A percentile compares a stretch with the other conserved stretches of the same genome.
These are phyloP conservation scores for Emydomyces testavorans DNA, from an alignment of 2,329 filamentous ascomycete species.

Conservation along the genomic window DNA sequence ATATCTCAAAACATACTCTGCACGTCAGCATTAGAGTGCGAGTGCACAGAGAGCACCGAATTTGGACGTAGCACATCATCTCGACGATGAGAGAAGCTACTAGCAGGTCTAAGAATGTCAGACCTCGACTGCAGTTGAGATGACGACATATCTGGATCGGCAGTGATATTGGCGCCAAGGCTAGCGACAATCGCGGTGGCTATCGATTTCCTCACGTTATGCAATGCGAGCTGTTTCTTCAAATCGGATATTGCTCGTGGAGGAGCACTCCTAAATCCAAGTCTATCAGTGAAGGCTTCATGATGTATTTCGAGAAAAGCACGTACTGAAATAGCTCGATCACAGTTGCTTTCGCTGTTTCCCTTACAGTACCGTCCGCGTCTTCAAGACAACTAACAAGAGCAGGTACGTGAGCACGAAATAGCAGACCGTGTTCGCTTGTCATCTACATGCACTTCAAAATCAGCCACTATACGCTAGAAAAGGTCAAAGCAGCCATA, in stretches of 20 bases:
- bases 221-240: slow-evolving; percentile 71
- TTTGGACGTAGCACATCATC: slow-evolving; percentile 21
- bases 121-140: slow-evolving; percentile 18
- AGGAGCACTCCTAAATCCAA: slow-evolving; percentile 52
- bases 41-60: slow-evolving; percentile 17
- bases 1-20: slow-evolving; percentile 11
- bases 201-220: slow-evolving; percentile 78
- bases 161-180: slow-evolving; percentile 45
- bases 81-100: slow-evolving; percentile 21
- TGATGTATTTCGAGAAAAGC: not conserved
- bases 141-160: slow-evolving; percentile 21
- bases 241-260: slow-evolving; percentile 77
- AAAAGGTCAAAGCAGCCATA: not conserved
- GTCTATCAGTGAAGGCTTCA: not conserved
- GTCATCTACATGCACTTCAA: slow-evolving; percentile 55
- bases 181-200: slow-evolving; percentile 68
- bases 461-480: not conserved
- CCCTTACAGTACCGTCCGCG: slow-evolving; percentile 75
- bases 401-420: slow-evolving; percentile 68
- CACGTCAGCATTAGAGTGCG: slow-evolving; percentile 14
- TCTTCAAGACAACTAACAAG: slow-evolving; percentile 84
- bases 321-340: slow-evolving; percentile 72
- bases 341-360: slow-evolving; percentile 68
- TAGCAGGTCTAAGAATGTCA: slow-evolving; percentile 19
- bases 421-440: slow-evolving; percentile 63